Percentiles rank a stretch among this genome's conserved stretches.
Evolutionary conservation across 192 early-diverging fungal species (phyloP).

Genomic region (Diversispora epigaea): DNA sequence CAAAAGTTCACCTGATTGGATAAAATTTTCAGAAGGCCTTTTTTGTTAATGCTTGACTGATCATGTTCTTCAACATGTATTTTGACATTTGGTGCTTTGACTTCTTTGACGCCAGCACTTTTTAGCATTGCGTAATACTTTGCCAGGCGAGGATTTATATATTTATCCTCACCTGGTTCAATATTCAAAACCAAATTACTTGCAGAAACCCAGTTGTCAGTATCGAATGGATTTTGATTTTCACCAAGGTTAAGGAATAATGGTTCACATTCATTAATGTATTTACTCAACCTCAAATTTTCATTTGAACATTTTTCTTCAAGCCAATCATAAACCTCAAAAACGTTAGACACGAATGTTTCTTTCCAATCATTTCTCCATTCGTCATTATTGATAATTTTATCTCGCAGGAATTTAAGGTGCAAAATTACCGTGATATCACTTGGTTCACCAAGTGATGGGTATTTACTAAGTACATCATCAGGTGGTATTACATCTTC

Average conservation of each 20-base stretch:
- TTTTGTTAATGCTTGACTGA: not conserved
- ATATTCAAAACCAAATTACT: not conserved
- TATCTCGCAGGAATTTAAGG: not conserved
- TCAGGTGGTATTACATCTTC: conserved; percentile 12
- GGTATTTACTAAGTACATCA: not conserved
- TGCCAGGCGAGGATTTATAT: not conserved
- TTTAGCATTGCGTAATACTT: conserved; percentile 1
- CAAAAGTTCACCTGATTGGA: not conserved
- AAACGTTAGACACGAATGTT: not conserved
- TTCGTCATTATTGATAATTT: not conserved
- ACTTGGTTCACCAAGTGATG: conserved; percentile 4
- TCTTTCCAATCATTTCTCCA: conserved; percentile 3
- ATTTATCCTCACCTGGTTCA: not conserved
- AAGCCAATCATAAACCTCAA: conserved; percentile 1
- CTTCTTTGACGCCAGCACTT: not conserved
- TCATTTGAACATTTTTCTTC: conserved; percentile 14
- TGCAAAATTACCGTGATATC: not conserved
- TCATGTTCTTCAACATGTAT: not conserved
- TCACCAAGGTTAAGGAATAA: conserved; percentile 8
- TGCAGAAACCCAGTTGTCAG: not conserved
- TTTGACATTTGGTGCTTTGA: not conserved
- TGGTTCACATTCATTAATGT: not conserved
- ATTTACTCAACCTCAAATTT: not conserved
- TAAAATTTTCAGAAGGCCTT: not conserved
- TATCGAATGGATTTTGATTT: conserved; percentile 9